Base-by-base conservation (phyloP, 116 monocot genomes). In the Phalaenopsis hybrid region DNA sequence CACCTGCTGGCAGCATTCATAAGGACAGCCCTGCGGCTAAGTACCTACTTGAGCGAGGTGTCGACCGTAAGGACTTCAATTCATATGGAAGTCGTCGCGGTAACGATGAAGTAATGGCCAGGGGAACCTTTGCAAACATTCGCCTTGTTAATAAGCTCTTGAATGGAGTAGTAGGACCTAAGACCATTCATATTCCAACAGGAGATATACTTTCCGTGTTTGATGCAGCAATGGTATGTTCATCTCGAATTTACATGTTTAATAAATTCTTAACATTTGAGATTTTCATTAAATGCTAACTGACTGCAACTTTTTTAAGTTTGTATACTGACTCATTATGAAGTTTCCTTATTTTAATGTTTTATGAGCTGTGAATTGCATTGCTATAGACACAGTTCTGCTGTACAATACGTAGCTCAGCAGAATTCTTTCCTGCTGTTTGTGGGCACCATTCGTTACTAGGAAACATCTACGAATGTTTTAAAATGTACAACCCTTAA, bases 81-180 rank as follows among this genome's bases (percentile, higher is more conserved):
- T 92, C 92, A 43, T 94, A 94, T 82, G 92, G 94, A 2, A 94
- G 94, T 37, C 90, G 90, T 44, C 88, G 94, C 57, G 92, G 90
- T 6, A 92, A 94, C 76, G 92, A 94, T 80, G 90, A 94, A 59
- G 67, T 92, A 45, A 92, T 94, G 94, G 92, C 94, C 17, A 88
- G 94, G 83, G 94, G 92, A 79, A 92, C 92, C 45, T 94, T 94
- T 79, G 94, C 94, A 9, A 94, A 92, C 75, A 94, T 94, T 73
- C 89, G 92, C 44, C 48, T 94, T 43, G 94, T 94, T 28, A 92
- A 92, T 57, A 94, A 90, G 82, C 84, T 94, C 1, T 83, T 94
- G 85, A 92, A 90, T 50, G 94, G 94, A 74, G 94, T 91, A 81
- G 91, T 87, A 13, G 94, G 90, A 3, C 94, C 94, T 2, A 89